These are phyloP conservation scores for Chaetothyriales sp. DNA, from an alignment of 2,329 filamentous ascomycete species.

Conservation along the genomic window DNA sequence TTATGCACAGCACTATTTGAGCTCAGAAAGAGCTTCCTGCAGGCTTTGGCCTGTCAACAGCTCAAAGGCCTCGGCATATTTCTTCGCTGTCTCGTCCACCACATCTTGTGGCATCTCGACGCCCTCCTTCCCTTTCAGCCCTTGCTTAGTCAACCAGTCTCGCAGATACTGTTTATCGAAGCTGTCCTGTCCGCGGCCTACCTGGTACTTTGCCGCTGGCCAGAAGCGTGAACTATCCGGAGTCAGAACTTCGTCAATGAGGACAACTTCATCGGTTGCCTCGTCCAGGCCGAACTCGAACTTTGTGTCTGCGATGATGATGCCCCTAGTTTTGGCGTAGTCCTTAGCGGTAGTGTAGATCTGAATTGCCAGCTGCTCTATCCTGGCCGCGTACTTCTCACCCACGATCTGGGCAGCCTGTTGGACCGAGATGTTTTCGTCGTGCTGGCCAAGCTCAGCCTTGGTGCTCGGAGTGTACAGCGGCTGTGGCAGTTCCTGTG, in stretches of 20 bases:
- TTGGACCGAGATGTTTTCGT: constrained; percentile 71
- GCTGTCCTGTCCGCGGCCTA: constrained; percentile 62
- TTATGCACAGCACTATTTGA: neutral
- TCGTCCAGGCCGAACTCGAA: constrained; percentile 61
- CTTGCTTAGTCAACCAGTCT: constrained; percentile 62
- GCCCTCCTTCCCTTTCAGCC: constrained; percentile 59
- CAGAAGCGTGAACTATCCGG: constrained; percentile 79
- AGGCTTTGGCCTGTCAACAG: constrained; percentile 45
- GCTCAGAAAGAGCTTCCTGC: constrained; percentile 5
- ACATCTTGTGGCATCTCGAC: constrained; percentile 61
- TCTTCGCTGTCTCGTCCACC: constrained; percentile 49
- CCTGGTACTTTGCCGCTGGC: constrained; percentile 55
- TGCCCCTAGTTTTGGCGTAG: constrained; percentile 50
- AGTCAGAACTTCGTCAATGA: constrained; percentile 75
- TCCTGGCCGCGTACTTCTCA: constrained; percentile 44
- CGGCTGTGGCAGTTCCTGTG: constrained; percentile 51
- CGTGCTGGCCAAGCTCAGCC: constrained; percentile 60
- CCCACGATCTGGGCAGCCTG: constrained; percentile 49
- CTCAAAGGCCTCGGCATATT: constrained; percentile 64
- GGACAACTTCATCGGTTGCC: constrained; percentile 49
- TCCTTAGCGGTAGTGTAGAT: constrained; percentile 49
- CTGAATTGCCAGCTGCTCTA: constrained; percentile 49
- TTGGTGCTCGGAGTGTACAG: constrained; percentile 77
- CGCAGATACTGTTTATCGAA: constrained; percentile 80
- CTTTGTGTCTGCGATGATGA: constrained; percentile 66